Percentiles rank a stretch among this genome's conserved stretches.
phyloP scores from a whole-genome alignment of 2,329 filamentous ascomycete genomes.

The Paecilomyces formosus region DNA sequence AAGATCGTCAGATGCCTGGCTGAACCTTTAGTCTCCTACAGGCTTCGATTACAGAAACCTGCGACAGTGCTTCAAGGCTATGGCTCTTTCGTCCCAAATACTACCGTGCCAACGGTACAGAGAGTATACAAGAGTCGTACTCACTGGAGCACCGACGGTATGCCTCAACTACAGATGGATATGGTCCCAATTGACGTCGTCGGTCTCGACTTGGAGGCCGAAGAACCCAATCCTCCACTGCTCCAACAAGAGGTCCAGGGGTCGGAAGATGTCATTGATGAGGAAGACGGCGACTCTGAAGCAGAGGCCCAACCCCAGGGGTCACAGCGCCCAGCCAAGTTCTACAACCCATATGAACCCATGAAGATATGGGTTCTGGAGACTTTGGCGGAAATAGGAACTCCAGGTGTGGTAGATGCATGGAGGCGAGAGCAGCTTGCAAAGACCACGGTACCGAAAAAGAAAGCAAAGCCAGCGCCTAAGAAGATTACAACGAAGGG shows the following conservation, averaged over 20 bases:
- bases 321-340: conserved; percentile 14
- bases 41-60: conserved; percentile 35
- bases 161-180: conserved; percentile 69
- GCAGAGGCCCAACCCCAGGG: conserved; percentile 7
- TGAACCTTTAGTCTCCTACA: conserved; percentile 64
- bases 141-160: conserved; percentile 67
- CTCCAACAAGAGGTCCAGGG: conserved; percentile 22
- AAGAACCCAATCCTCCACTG: conserved; percentile 56
- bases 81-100: conserved; percentile 30
- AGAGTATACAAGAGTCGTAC: conserved; percentile 60
- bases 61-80: conserved; percentile 24
- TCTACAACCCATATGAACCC: conserved; percentile 56
- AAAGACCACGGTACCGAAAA: conserved; percentile 16
- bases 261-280: conserved; percentile 22
- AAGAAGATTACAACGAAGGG: conserved; percentile 20
- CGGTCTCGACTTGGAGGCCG: conserved; percentile 64
- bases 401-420: conserved; percentile 57
- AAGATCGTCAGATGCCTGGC: conserved; percentile 79
- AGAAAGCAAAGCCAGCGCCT: conserved; percentile 12
- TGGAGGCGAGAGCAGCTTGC: conserved; percentile 47
- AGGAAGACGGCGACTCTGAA: conserved; percentile 26
- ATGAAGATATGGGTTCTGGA: conserved; percentile 65
- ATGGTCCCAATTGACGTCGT: conserved; percentile 72
- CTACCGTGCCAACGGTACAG: conserved; percentile 51
- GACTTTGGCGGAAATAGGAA: conserved; percentile 55